These are phyloP conservation scores for Coriaria nepalensis DNA, from an alignment of 306 rosid species.

Conservation along the genomic window DNA sequence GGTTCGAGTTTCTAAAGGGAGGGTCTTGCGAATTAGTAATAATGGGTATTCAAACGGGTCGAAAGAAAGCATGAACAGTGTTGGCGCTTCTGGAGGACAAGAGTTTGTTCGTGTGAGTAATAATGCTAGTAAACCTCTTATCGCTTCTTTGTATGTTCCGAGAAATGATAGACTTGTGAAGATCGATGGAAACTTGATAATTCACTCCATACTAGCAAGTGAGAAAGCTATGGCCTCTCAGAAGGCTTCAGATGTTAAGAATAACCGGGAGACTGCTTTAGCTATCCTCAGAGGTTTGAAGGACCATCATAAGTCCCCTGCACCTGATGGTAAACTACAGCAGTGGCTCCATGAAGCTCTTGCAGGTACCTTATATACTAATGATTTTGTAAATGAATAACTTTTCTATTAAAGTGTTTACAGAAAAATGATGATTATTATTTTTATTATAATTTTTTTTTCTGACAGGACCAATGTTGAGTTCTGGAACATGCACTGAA, in stretches of 20 bases:
- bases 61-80: constrained; percentile 16
- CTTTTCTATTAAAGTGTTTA: too few species aligned
- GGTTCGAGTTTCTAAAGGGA: constrained; percentile 16
- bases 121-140: constrained; percentile 73
- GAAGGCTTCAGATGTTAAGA: constrained; percentile 23
- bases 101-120: constrained; percentile 15
- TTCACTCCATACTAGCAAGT: constrained; percentile 83
- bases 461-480: constrained; percentile 68
- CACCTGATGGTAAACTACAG: constrained; percentile 79
- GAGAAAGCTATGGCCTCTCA: constrained; percentile 74
- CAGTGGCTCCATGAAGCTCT: constrained; percentile 98
- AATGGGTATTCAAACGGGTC: constrained; percentile 35
- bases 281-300: constrained; percentile 40
- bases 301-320: constrained; percentile 43
- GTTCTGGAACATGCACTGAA: constrained; percentile 96
- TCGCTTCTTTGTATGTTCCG: constrained; percentile 91
- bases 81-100: constrained; percentile 15
- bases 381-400: neutral
- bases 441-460: constrained; percentile 6
- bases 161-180: constrained; percentile 86
- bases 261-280: constrained; percentile 45
- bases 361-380: constrained; percentile 44
- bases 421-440: too few species aligned
- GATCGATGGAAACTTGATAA: constrained; percentile 91
- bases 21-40: constrained; percentile 28